Base-by-base conservation (phyloP, 2,329 filamentous ascomycete genomes). In the Hypomyces perniciosus region DNA sequence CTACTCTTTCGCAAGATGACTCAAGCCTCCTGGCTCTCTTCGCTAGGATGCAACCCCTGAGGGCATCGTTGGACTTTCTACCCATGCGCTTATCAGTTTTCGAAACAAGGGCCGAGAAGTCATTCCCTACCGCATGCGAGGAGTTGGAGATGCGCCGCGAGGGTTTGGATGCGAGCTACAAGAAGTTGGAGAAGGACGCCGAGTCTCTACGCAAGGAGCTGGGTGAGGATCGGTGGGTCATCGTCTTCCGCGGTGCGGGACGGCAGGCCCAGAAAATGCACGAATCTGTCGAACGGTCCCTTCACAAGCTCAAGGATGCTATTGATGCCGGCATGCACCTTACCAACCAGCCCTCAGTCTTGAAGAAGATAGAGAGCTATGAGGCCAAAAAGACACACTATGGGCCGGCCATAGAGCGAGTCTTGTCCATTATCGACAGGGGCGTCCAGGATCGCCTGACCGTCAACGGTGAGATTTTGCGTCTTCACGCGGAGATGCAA, bases 321-420 rank as follows among this genome's bases (percentile, higher is more conserved):
- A 75, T 96, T 12, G 88, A 95, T 52, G 76, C 81, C 8, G 85
- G 84, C 6, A 77, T 86, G 61, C 86, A 93, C 57, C 70, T 90
- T 53, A 86, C 84, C 9, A 89, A 87, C 61, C 81, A 83, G 26
- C 74, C 84, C 5, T 74, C 76, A 2, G 79, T 93, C 70, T 75
- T 77, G 54, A 95, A 93, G 71, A 92, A 90, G 67, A 84, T 95
- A 39, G 90, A 96, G 67, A 95, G 80, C 60, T 99, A 96, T 66
- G 91, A 96, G 65, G 89, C 88, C 40, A 99, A 97, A 75, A 95
- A 92, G 68, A 83, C 83, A 53, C 92, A 97, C 66, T 99, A 97
- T 62, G 87, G 90, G 1, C 89, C 91, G 8, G 92, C 93, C 2
- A 95, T 99, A 64, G 89, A 93, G 65, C 82, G 91, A 39, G 90